Evolutionary conservation across 2,329 filamentous ascomycete species (phyloP), one percentile per base, ranked within the genome.

Genomic region (Ophiosphaerella narmari): DNA sequence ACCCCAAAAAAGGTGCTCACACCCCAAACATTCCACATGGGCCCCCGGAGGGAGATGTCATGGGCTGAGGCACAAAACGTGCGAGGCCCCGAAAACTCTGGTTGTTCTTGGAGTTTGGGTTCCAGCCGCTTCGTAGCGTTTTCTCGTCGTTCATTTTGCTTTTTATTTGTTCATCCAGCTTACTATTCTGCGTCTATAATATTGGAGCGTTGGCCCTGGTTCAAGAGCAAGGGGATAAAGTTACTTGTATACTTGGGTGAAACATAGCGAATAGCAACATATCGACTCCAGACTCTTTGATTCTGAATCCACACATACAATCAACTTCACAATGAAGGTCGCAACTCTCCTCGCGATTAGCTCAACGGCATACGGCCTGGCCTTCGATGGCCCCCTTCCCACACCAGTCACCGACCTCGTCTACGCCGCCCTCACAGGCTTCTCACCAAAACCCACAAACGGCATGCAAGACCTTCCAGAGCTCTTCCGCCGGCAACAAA

Each of bases 401-500:
- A 57, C 54, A 40, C 50, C 43, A 2, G 33, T 41, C 41, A 24
- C 26, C 32, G 43, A 46, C 18, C 38, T 39, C 33, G 37, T 46
- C 37, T 35, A 46, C 24, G 48, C 39, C 31, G 48, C 51, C 21
- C 26, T 54, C 38, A 37, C 46, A 9, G 59, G 59, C 26, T 44
- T 36, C 21, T 40, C 59, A 18, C 59, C 59, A 2, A 49, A 37
- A 33, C 55, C 59, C 5, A 62, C 59, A 21, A 26, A 37, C 16
- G 21, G 24, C 11, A 33, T 44, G 12, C 48, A 16, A 9, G 35
- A 48, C 9, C 29, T 56, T 1, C 50, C 48, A n/a, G 44, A 53
- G 5, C 33, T 59, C 8, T 59, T 59, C 40, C 51, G 55, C 18
- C 44, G 56, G n/a, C 57, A 52, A 54, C 16, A 41, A 32, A 41